phyloP scores from a whole-genome alignment of 768 basidiomycete genomes.

The Agrocybe chaxingu region DNA sequence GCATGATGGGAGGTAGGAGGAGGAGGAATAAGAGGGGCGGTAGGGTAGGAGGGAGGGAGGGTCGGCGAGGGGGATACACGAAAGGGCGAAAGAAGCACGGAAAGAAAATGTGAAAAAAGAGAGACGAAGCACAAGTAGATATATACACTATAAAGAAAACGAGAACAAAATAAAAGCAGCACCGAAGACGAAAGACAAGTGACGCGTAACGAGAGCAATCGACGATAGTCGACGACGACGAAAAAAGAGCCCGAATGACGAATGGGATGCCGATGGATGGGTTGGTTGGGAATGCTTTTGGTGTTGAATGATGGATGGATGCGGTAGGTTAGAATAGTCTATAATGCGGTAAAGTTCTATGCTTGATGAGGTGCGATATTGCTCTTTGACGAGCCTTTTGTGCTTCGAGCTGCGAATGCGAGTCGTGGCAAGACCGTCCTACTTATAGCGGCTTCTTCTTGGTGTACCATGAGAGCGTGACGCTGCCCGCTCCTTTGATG shows the following conservation, averaged over 20 bases:
- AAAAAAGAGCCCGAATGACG: too few relatives aligned
- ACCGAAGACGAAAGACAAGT: neutral
- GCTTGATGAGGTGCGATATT: neutral
- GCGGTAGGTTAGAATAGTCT: too few relatives aligned
- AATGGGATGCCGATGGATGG: too few relatives aligned
- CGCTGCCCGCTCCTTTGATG: slow-evolving; percentile 38
- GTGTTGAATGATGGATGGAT: too few relatives aligned
- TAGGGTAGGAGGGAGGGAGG: too few relatives aligned
- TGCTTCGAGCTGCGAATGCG: neutral
- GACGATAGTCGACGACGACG: neutral
- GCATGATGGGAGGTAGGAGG: neutral
- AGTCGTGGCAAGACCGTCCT: neutral
- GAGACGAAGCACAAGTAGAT: neutral
- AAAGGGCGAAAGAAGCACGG: neutral
- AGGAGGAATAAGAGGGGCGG: neutral
- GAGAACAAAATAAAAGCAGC: slow-evolving; percentile 2
- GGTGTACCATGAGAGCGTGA: slow-evolving; percentile 32
- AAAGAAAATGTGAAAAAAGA: slow-evolving; percentile 1
- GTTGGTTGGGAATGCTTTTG: too few relatives aligned
- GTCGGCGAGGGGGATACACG: neutral
- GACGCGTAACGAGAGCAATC: neutral
- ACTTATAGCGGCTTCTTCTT: slow-evolving; percentile 15
- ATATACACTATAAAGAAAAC: neutral
- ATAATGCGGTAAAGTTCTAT: too few relatives aligned
- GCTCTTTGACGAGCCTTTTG: neutral